Evolutionary conservation across 148 eudicot genomes (phyloP), one percentile per base, ranked within the genome.

Genomic region (Polygonum aviculare): DNA sequence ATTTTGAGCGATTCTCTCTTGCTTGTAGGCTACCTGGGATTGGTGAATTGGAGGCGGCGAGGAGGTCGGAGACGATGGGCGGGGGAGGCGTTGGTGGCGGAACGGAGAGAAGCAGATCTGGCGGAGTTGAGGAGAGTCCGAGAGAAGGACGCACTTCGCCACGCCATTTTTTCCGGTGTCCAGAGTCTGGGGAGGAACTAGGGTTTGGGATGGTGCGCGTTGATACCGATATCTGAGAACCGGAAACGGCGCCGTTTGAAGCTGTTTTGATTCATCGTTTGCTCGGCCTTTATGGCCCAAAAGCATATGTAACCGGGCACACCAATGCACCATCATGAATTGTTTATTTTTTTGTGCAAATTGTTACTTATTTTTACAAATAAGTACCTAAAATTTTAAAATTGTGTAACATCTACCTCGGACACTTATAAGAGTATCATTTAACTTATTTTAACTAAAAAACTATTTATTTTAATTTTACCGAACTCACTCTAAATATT

Each of bases 81-180:
- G 73, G 16, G 21, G 77, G 31, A 77, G 81, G 74, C 84, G 78
- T 75, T 38, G 78, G 84, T 16, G 70, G 84, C 3, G 79, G 65
- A 15, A 38, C 74, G 35, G 77, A 57, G 38, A 33, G 82, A 76
- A 50, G 84, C 63, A 57, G 84, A 69, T 35, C 80, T 79, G 70
- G 59, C 59, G 59, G 59, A 16, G 82, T 78, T 79, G 16, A 84
- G 65, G 57, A 85, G 63, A 3, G 86, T 65, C 52, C 86, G 77
- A 11, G 88, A 78, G n/a, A 84, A 33, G 0, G 86, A 87, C 21
- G 83, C 85, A 51, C 69, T 63, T 22, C 69, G 69, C 86, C 85
- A 87, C 36, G 90, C 54, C 48, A 51, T 33, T 49, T 54, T 54
- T 54, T 5, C 59, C 22, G 59, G 21, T n/a, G 18, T n/a, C 59